Percentiles rank a stretch among this genome's conserved stretches.
These are phyloP conservation scores for Aspergillus fructus DNA, from an alignment of 2,329 filamentous ascomycete species.

Conservation along the genomic window DNA sequence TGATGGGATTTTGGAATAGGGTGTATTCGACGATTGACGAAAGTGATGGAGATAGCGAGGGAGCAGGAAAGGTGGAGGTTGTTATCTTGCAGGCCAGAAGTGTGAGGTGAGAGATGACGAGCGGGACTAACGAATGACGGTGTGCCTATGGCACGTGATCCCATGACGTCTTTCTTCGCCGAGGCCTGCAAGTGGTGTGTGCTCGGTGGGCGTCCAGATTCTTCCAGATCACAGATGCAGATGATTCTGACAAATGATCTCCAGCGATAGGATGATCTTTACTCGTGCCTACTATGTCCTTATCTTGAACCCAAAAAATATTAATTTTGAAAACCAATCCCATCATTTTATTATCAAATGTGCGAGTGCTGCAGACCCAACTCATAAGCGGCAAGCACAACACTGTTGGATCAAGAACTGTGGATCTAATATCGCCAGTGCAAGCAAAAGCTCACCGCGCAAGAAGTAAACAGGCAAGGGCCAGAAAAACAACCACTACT, in stretches of 20 bases:
- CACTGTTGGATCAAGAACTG: background rate
- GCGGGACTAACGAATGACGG: background rate
- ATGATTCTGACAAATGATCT: slow-evolving; percentile 2
- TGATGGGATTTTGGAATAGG: background rate
- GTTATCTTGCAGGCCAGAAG: background rate
- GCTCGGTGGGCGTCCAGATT: background rate
- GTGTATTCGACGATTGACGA: background rate
- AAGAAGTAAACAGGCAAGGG: slow-evolving; percentile 2
- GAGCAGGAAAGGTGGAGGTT: background rate
- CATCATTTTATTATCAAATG: background rate
- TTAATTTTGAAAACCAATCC: background rate
- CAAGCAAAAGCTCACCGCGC: background rate
- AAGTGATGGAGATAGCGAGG: background rate
- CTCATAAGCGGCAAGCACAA: background rate
- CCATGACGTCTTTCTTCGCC: slow-evolving; percentile 1
- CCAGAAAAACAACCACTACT: slow-evolving; percentile 5
- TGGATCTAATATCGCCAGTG: slow-evolving; percentile 2
- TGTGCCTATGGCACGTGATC: background rate
- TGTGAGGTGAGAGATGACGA: background rate
- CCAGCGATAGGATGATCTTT: background rate
- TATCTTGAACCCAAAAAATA: background rate
- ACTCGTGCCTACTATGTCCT: background rate
- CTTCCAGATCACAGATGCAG: background rate
- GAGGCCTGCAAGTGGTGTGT: background rate
- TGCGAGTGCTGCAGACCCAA: background rate